These are phyloP conservation scores for Myrmaecium sp. DNA, from an alignment of 2,329 filamentous ascomycete species.

Conservation along the genomic window DNA sequence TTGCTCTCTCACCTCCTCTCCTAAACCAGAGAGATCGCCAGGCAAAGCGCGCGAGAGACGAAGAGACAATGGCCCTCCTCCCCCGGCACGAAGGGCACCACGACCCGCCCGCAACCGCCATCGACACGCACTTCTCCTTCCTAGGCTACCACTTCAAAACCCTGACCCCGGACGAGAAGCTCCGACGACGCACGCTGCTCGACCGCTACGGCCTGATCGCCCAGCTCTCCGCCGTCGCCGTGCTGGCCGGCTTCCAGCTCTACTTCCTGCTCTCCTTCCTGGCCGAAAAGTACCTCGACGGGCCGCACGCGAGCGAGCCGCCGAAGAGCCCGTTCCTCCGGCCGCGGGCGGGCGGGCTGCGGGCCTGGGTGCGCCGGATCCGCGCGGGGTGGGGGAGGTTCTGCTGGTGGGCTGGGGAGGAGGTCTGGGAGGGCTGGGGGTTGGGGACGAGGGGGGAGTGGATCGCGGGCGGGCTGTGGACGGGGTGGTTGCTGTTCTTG, in stretches of 20 bases:
- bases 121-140: conserved; percentile 2
- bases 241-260: conserved; percentile 26
- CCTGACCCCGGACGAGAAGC: conserved; percentile 32
- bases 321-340: conserved; percentile 27
- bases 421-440: conserved; percentile 27
- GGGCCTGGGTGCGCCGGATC: conserved; percentile 11
- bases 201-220: conserved; percentile 38
- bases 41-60: too few relatives aligned
- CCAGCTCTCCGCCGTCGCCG: conserved; percentile 34
- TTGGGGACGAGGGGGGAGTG: conserved; percentile 36
- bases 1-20: too few relatives aligned
- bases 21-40: too few relatives aligned
- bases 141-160: conserved; percentile 36
- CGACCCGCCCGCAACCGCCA: too few relatives aligned
- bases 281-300: conserved; percentile 10
- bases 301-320: too few relatives aligned
- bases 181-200: conserved; percentile 34
- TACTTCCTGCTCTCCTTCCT: conserved; percentile 20
- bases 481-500: conserved; percentile 34
- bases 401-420: conserved; percentile 29
- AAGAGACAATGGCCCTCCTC: too few relatives aligned
- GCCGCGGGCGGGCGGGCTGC: conserved; percentile 9
- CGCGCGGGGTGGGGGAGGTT: conserved; percentile 12
- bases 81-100: too few relatives aligned
- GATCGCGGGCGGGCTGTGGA: conserved; percentile 31